Base-by-base conservation (phyloP, 306 rosid species). In the Parietaria judaica region DNA sequence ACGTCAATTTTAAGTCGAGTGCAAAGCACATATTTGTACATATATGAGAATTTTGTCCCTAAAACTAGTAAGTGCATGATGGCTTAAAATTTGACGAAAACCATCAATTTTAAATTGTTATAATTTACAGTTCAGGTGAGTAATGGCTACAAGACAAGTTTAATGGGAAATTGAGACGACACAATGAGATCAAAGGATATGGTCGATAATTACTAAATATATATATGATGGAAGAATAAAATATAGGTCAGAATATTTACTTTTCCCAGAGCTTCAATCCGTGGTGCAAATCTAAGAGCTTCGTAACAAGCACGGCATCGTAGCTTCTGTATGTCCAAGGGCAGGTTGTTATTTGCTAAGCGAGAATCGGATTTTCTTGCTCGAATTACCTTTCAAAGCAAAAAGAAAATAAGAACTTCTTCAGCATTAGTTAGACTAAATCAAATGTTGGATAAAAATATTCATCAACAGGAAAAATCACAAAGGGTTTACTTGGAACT, bases 321-420 rank as follows among this genome's bases (percentile, higher is more conserved):
- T 76, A 92, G 78, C 84, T 79, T 92, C 77, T 92, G 99, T 68
- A 92, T 79, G 66, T 88, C 95, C 64, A 67, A 74, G 55, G 95
- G 96, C 51, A 88, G 77, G 68, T 82, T 72, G 85, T 86, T 92
- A 69, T 92, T 92, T 74, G 90, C 94, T 51, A 92, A 63, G 69
- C 99, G 94, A 76, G 96, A 82, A 87, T 92, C 95, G 37, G 96
- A 77, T 61, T 92, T 92, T 63, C 90, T 86, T 74, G 99, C 95
- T 68, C 87, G 85, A 63, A 92, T 92, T 70, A 88, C 83, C 99
- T 88, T 70, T 8, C 45, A 41, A 3, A 41, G 51, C 5, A 31
- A 12, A 31, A 14, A 59, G 71, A 39, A 38, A 43, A 23, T 13
- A 41, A 59, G 34, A 60, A 41, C 11, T 14, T 39, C 3, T 45